These are phyloP conservation scores for Ramaria sp. DNA, from an alignment of 768 basidiomycete species.

Conservation along the genomic window DNA sequence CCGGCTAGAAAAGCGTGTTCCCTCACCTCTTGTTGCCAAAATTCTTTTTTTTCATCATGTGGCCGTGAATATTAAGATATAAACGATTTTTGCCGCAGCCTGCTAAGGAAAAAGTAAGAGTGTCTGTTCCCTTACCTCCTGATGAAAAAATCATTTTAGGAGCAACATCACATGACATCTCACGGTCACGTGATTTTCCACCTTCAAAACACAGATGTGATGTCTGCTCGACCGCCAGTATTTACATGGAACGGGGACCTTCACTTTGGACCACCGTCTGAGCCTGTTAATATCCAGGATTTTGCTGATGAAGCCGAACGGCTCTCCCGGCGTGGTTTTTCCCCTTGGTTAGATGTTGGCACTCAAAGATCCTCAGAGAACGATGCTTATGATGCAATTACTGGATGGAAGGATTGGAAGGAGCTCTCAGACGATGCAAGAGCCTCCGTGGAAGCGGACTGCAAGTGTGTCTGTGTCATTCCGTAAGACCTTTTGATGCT, in stretches of 20 bases:
- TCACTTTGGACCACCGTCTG: conserved; percentile 55
- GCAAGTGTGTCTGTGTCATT: conserved; percentile 6
- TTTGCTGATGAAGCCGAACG: conserved; percentile 24
- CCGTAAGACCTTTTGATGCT: background rate
- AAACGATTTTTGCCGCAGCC: too few relatives aligned
- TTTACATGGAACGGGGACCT: conserved; percentile 8
- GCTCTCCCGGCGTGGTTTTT: background rate
- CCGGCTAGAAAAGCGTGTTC: too few relatives aligned
- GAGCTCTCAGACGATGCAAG: background rate
- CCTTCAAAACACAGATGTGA: background rate
- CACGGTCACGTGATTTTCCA: background rate
- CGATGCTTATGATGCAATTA: background rate
- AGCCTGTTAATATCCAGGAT: conserved; percentile 34
- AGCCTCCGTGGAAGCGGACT: conserved; percentile 8
- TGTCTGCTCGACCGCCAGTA: conserved; percentile 5
- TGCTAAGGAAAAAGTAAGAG: too few relatives aligned
- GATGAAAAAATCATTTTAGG: too few relatives aligned
- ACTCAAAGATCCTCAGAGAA: background rate
- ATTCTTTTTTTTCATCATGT: too few relatives aligned
- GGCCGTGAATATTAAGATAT: too few relatives aligned
- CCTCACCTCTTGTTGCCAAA: too few relatives aligned
- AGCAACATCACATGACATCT: too few relatives aligned
- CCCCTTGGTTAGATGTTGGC: background rate
- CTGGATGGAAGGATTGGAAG: conserved; percentile 7
- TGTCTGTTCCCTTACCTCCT: too few relatives aligned